phyloP scores from a whole-genome alignment of 2,329 filamentous ascomycete genomes.

The Rutstroemia sp. region DNA sequence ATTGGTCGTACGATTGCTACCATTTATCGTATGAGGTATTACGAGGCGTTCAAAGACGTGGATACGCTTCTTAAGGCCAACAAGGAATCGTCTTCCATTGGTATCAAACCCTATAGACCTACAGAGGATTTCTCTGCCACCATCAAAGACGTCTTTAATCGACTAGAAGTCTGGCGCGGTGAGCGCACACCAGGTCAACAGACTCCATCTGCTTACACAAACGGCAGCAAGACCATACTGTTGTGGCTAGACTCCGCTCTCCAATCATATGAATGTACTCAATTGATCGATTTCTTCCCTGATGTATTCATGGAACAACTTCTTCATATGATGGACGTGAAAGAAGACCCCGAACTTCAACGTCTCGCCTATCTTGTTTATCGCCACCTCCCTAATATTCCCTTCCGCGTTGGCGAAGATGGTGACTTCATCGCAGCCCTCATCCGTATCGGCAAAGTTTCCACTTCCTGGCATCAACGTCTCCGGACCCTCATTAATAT shows the following conservation, averaged over 20 bases:
- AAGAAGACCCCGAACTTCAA: slow-evolving; percentile 94
- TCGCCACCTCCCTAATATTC: slow-evolving; percentile 90
- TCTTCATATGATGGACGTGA: slow-evolving; percentile 99
- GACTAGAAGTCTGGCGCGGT: slow-evolving; percentile 80
- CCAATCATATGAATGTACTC: slow-evolving; percentile 85
- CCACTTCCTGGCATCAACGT: slow-evolving; percentile 89
- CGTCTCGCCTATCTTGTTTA: slow-evolving; percentile 94
- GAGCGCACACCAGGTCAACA: slow-evolving; percentile 83
- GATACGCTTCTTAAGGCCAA: slow-evolving; percentile 68
- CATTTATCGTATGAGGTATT: slow-evolving; percentile 85
- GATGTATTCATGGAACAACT: slow-evolving; percentile 84
- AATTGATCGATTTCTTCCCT: slow-evolving; percentile 86
- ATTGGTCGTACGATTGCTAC: slow-evolving; percentile 85
- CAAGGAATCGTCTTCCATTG: slow-evolving; percentile 72
- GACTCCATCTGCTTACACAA: slow-evolving; percentile 89
- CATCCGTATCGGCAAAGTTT: slow-evolving; percentile 78
- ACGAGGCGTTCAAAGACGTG: slow-evolving; percentile 86
- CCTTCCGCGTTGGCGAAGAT: slow-evolving; percentile 81
- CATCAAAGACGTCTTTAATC: slow-evolving; percentile 67
- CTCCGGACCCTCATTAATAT: slow-evolving; percentile 94
- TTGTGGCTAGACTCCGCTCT: slow-evolving; percentile 91
- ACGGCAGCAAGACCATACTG: slow-evolving; percentile 90
- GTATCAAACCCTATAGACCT: slow-evolving; percentile 75
- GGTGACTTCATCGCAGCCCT: slow-evolving; percentile 76
- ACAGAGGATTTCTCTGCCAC: slow-evolving; percentile 64